phyloP scores from a whole-genome alignment of 768 basidiomycete species.

The Stropharia rugosoannulata region DNA sequence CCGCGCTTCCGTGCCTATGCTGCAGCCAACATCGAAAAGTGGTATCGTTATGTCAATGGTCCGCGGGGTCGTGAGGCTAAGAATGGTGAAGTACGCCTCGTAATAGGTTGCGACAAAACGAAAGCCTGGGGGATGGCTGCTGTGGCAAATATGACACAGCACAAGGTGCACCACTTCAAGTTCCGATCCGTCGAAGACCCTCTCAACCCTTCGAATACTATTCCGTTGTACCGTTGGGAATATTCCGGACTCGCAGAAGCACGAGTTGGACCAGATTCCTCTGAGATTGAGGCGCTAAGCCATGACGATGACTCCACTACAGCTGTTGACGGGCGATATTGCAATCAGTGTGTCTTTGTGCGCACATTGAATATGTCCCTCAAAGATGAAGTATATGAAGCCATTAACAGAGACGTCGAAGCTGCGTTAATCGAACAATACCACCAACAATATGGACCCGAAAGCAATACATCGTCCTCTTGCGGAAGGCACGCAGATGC shows the following conservation, averaged over 20 bases:
- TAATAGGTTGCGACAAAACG: conserved; percentile 17
- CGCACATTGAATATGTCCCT: neutral
- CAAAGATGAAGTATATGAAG: neutral
- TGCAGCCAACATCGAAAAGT: conserved; percentile 10
- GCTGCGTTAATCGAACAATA: neutral
- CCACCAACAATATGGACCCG: neutral
- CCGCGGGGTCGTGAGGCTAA: conserved; percentile 10
- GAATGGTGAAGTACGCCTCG: conserved; percentile 20
- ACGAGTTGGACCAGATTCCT: neutral
- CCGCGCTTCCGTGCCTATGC: conserved; percentile 9
- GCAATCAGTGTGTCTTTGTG: neutral
- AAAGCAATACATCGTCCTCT: neutral
- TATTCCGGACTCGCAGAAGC: neutral
- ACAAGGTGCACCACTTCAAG: neutral
- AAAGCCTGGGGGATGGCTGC: conserved; percentile 20
- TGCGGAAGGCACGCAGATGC: neutral
- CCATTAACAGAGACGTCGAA: neutral
- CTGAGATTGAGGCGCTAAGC: neutral
- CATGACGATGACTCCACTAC: neutral
- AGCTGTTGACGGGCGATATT: neutral
- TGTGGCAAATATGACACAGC: conserved; percentile 5
- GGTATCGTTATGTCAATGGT: conserved; percentile 18
- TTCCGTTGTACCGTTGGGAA: neutral
- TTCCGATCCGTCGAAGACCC: neutral
- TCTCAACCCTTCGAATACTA: neutral